These are phyloP conservation scores for Kalaharituber pfeilii DNA, from an alignment of 2,329 filamentous ascomycete species.

Conservation along the genomic window DNA sequence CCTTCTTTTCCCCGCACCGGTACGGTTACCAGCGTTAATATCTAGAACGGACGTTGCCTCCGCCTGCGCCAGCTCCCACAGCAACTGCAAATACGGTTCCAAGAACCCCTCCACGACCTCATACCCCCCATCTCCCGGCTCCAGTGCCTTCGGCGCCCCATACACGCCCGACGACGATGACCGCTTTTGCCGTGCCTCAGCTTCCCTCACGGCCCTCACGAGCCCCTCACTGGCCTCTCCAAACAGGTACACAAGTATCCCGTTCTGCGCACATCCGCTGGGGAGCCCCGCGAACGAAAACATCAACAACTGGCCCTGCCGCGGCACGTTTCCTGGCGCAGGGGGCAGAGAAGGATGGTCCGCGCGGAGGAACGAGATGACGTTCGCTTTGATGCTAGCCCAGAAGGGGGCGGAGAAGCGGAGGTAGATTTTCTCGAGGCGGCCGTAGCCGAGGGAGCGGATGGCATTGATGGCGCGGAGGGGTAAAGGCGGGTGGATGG, in stretches of 20 bases:
- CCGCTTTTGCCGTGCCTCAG: conserved; percentile 23
- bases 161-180: conserved; percentile 29
- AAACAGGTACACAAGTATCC: conserved; percentile 67
- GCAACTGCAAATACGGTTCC: conserved; percentile 55
- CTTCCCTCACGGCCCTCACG: conserved; percentile 28
- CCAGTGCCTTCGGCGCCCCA: conserved; percentile 27
- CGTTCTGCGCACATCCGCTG: conserved; percentile 46
- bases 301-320: conserved; percentile 56
- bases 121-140: background rate
- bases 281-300: conserved; percentile 58
- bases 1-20: too few species aligned
- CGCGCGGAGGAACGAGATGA: conserved; percentile 50
- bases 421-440: conserved; percentile 50
- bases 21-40: too few species aligned
- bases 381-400: conserved; percentile 37
- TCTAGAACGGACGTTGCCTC: conserved; percentile 31
- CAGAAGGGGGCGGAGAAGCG: conserved; percentile 64
- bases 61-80: conserved; percentile 46
- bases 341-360: conserved; percentile 41
- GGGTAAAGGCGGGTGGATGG: too few species aligned
- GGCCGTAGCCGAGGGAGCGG: conserved; percentile 48
- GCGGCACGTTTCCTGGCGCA: conserved; percentile 41
- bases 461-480: conserved; percentile 42
- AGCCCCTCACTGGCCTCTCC: conserved; percentile 44
- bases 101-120: conserved; percentile 37